A percentile compares a stretch with the other conserved stretches of the same genome.
Conservation (phyloP, 2,329 filamentous ascomycete genomes). For the Pestalotiopsis fici region DNA sequence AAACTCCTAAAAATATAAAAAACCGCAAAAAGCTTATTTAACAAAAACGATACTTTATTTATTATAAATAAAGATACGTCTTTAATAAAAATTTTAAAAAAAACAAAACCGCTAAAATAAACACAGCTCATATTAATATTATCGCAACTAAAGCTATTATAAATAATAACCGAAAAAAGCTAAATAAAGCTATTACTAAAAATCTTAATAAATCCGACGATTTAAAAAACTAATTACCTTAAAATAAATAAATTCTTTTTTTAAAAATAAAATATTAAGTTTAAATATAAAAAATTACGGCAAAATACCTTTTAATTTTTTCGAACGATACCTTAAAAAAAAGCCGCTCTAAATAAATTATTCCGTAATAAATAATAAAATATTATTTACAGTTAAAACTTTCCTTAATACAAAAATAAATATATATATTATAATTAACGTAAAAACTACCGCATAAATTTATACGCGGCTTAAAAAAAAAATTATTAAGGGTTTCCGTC, state of each 20-base stretch:
- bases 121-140: neutral
- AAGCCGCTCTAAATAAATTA: neutral
- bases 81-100: neutral
- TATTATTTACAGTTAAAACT: neutral
- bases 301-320: slow-evolving; percentile 5
- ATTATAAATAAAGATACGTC: neutral
- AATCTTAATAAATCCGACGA: neutral
- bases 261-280: neutral
- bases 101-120: neutral
- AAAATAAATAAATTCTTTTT: neutral
- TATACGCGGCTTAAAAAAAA: neutral
- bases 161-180: too few relatives aligned
- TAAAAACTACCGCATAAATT: neutral
- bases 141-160: neutral
- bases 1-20: neutral
- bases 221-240: neutral
- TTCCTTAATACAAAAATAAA: neutral
- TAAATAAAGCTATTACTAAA: neutral
- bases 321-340: neutral
- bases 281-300: neutral
- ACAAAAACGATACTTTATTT: neutral
- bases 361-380: neutral
- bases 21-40: neutral
- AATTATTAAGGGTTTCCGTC: neutral
- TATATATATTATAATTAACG: neutral